Conservation (phyloP, 345 rosid genomes). For the Mangifera indica region DNA sequence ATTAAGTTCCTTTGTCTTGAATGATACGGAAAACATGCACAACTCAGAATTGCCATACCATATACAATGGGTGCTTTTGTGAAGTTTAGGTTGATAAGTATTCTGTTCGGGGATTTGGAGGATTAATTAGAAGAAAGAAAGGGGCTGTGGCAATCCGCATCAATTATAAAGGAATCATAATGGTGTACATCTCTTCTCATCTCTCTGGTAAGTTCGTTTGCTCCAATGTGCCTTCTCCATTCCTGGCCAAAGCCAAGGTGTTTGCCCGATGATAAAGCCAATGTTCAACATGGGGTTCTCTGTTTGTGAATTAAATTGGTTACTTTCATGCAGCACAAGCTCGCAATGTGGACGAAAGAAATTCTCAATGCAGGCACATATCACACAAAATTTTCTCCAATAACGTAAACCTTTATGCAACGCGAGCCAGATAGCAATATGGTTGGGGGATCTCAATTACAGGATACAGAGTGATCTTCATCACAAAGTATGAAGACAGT, state of each 20-base stretch:
- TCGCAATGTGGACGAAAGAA: conserved; percentile 48
- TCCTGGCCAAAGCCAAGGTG: neutral
- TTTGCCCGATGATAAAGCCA: too few relatives aligned
- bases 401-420: conserved; percentile 35
- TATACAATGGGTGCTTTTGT: neutral
- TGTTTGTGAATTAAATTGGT: neutral
- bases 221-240: too few relatives aligned
- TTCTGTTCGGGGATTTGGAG: conserved; percentile 46
- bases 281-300: neutral
- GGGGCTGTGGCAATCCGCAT: conserved; percentile 52
- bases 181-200: conserved; percentile 51
- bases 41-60: too few relatives aligned
- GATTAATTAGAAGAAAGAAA: conserved; percentile 44
- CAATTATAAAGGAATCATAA: conserved; percentile 41
- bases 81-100: conserved; percentile 49
- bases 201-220: conserved; percentile 36
- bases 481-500: conserved; percentile 34
- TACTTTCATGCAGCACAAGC: conserved; percentile 38
- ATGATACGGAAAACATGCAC: too few relatives aligned
- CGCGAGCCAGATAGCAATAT: conserved; percentile 47
- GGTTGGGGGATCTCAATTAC: conserved; percentile 75
- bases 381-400: conserved; percentile 48
- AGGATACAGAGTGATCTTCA: conserved; percentile 45
- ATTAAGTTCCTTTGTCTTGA: too few relatives aligned
- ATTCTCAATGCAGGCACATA: conserved; percentile 42